Evolutionary conservation across 1,284 basidiomycete genomes (phyloP).

Genomic region (Gastroboletus turbinatus): DNA sequence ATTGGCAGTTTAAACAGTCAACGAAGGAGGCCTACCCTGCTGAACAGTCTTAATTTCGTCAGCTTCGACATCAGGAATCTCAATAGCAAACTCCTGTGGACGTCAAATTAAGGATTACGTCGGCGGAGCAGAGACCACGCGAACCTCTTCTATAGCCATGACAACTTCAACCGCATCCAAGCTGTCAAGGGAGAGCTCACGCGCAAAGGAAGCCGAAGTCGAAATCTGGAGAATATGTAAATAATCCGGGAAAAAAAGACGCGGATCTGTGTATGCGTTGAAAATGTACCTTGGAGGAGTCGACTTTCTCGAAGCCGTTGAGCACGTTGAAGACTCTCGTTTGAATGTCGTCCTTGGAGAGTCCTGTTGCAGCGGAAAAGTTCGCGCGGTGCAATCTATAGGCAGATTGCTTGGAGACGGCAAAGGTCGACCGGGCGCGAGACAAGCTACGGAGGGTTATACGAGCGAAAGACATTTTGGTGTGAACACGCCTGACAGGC

Average conservation of each 20-base stretch:
- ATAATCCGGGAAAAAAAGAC: slow-evolving; percentile 3
- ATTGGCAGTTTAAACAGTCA: slow-evolving; percentile 5
- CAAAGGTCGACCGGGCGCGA: slow-evolving; percentile 37
- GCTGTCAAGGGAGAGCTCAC: slow-evolving; percentile 94
- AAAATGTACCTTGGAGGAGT: slow-evolving; percentile 69
- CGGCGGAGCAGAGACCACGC: slow-evolving; percentile 9
- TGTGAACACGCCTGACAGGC: slow-evolving; percentile 19
- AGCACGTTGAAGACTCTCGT: slow-evolving; percentile 85
- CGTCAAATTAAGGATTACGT: neutral
- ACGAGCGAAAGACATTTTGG: slow-evolving; percentile 53
- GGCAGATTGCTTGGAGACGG: slow-evolving; percentile 33
- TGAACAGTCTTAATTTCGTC: slow-evolving; percentile 95
- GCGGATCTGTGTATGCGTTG: neutral
- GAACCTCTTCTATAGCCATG: slow-evolving; percentile 98
- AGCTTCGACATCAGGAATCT: slow-evolving; percentile 98
- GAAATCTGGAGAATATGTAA: slow-evolving; percentile 57
- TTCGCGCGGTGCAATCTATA: slow-evolving; percentile 45
- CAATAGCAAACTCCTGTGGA: slow-evolving; percentile 78
- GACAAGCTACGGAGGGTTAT: slow-evolving; percentile 43
- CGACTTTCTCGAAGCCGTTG: slow-evolving; percentile 95
- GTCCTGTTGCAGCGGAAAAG: slow-evolving; percentile 78
- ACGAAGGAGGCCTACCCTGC: slow-evolving; percentile 64
- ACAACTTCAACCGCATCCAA: slow-evolving; percentile 98
- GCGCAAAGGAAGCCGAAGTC: slow-evolving; percentile 73
- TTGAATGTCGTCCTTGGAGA: slow-evolving; percentile 78